A percentile compares a stretch with the other conserved stretches of the same genome.
Conservation (phyloP, 192 early-diverging fungal species). For the Ambispora gerdemannii region DNA sequence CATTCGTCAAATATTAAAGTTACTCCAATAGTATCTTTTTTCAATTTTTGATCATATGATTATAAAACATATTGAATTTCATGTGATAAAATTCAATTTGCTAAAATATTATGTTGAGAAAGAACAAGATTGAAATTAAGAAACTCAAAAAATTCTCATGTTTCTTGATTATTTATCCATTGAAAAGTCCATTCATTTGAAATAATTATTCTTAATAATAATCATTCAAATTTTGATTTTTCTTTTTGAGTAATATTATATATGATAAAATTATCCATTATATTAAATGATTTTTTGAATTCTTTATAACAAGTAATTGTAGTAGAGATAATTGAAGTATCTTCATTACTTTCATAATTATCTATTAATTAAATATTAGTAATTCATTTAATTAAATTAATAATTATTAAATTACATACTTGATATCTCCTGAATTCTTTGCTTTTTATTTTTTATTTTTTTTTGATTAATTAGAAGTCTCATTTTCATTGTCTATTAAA, state of each 20-base stretch:
- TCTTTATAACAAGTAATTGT: background rate
- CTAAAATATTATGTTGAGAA: background rate
- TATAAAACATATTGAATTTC: background rate
- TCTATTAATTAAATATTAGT: background rate
- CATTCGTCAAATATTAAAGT: conserved; percentile 1
- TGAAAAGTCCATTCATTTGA: background rate
- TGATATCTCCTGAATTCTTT: background rate
- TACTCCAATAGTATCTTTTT: background rate
- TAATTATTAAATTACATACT: background rate
- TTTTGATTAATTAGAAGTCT: background rate
- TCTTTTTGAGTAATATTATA: background rate
- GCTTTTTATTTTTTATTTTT: background rate
- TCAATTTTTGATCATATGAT: background rate
- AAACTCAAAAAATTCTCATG: background rate
- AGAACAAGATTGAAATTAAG: background rate
- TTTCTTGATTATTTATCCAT: background rate
- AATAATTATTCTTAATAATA: background rate
- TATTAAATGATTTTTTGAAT: background rate
- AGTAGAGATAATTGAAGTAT: background rate
- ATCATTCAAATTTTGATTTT: background rate
- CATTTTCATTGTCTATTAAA: background rate
- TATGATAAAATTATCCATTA: background rate
- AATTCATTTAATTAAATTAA: background rate
- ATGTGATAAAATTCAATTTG: background rate
- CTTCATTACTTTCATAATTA: background rate